phyloP scores from a whole-genome alignment of 2,329 filamentous ascomycete genomes.

The Dactylellina parvicollis region DNA sequence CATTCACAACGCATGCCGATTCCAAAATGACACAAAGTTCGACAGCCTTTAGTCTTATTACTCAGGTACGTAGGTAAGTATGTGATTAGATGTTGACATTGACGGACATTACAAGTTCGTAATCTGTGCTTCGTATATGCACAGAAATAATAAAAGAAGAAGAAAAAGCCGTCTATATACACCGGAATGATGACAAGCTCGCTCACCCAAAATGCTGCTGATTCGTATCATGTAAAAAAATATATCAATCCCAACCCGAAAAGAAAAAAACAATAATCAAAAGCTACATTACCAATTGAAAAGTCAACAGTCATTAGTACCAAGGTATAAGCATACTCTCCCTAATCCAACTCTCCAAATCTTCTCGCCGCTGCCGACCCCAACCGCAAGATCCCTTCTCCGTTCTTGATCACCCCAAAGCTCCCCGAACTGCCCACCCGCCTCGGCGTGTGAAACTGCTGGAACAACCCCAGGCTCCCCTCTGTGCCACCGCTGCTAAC shows the following conservation, averaged over 20 bases:
- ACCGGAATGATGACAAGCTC: not conserved
- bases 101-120: conserved; percentile 7
- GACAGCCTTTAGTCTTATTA: too few species aligned
- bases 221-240: not conserved
- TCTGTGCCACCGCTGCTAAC: conserved; percentile 44
- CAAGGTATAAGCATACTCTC: not conserved
- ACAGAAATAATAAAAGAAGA: not conserved
- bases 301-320: too few species aligned
- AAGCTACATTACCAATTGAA: not conserved
- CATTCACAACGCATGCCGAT: too few species aligned
- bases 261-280: not conserved
- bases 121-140: not conserved
- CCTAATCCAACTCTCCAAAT: conserved; percentile 42
- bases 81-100: not conserved
- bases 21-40: not conserved
- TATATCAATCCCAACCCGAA: not conserved
- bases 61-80: not conserved
- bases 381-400: conserved; percentile 31
- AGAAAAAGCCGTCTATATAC: not conserved
- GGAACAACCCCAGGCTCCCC: conserved; percentile 53
- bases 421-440: conserved; percentile 36
- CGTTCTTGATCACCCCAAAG: not conserved
- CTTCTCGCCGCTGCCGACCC: conserved; percentile 37
- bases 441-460: conserved; percentile 20
- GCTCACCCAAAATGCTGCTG: not conserved